Evolutionary conservation across 2,329 filamentous ascomycete genomes (phyloP).

Genomic region (Fonsecaea pedrosoi): DNA sequence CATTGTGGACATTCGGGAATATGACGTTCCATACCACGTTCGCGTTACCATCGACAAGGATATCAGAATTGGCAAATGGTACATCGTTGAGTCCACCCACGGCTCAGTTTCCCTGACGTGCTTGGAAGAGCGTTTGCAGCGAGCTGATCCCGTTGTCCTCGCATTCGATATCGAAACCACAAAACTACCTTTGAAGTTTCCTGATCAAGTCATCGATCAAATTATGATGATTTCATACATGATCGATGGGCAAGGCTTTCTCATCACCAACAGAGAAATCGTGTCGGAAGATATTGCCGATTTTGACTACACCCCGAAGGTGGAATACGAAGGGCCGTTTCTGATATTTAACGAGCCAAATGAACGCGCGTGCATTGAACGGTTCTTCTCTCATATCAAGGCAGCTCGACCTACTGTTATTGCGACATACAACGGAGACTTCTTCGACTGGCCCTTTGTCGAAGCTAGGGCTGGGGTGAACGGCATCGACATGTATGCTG

Average conservation of each 20-base stretch:
- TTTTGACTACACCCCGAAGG: constrained; percentile 97
- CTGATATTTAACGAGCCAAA: constrained; percentile 98
- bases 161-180: constrained; percentile 99
- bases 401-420: constrained; percentile 94
- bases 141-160: constrained; percentile 96
- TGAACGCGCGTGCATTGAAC: constrained; percentile 83
- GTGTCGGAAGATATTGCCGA: constrained; percentile 97
- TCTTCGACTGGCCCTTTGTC: constrained; percentile 99
- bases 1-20: constrained; percentile 98
- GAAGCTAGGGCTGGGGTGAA: constrained; percentile 90
- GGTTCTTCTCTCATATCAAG: constrained; percentile 96
- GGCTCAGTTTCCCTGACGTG: constrained; percentile 82
- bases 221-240: constrained; percentile 99
- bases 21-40: constrained; percentile 98
- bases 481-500: constrained; percentile 98
- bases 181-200: constrained; percentile 94
- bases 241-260: constrained; percentile 97
- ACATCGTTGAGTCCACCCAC: constrained; percentile 92
- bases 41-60: constrained; percentile 98
- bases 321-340: constrained; percentile 93
- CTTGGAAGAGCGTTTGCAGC: constrained; percentile 84
- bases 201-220: constrained; percentile 90
- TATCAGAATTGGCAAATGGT: constrained; percentile 96
- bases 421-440: constrained; percentile 99
- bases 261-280: constrained; percentile 97